Conservation (phyloP, 257 asterid genomes). For the Coffea eugenioides region DNA sequence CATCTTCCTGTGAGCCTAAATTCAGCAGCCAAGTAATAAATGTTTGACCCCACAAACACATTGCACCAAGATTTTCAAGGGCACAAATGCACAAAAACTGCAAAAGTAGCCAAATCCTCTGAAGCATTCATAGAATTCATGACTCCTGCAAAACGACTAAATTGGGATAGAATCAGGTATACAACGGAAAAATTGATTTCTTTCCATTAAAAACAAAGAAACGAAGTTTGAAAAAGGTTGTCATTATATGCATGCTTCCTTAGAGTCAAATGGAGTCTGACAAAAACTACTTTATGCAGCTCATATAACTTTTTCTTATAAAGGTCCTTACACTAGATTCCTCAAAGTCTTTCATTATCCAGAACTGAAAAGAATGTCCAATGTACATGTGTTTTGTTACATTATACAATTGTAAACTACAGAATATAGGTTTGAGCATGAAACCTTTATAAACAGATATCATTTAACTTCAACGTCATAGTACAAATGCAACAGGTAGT, state of each 20-base stretch:
- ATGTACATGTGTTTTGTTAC: not conserved
- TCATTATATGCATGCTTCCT: not conserved
- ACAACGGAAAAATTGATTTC: not conserved
- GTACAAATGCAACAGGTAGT: not conserved
- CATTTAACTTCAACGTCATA: not conserved
- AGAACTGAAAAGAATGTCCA: not conserved
- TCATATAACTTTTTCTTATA: not conserved
- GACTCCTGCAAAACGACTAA: no score
- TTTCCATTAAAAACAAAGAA: not conserved
- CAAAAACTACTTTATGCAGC: not conserved
- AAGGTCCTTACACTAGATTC: not conserved
- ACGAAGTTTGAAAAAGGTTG: not conserved
- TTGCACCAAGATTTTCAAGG: no score
- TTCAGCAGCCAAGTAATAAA: no score
- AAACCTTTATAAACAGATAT: not conserved
- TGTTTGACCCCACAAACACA: no score
- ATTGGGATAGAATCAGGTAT: no score
- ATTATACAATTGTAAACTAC: not conserved
- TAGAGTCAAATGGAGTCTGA: not conserved
- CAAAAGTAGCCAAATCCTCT: no score
- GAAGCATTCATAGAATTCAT: no score
- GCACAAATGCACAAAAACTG: no score
- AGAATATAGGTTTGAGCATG: not conserved
- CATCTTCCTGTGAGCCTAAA: no score
- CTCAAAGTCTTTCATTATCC: not conserved